These are phyloP conservation scores for Aspergillus viridinutans DNA, from an alignment of 2,329 filamentous ascomycete species.

Conservation along the genomic window DNA sequence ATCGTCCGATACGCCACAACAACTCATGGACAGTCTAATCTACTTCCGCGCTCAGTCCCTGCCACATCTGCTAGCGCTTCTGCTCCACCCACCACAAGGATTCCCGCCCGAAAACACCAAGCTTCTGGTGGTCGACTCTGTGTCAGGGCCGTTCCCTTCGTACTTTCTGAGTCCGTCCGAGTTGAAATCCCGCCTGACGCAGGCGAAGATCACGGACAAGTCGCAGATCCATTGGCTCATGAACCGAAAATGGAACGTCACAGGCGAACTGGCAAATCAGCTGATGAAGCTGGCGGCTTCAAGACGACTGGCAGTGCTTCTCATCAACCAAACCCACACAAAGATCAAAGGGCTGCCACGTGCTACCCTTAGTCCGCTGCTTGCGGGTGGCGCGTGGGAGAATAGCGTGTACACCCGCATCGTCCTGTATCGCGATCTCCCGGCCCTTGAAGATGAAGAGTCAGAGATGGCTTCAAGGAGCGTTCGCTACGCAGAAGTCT, in stretches of 20 bases:
- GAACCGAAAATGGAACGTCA: slow-evolving; percentile 53
- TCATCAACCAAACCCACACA: slow-evolving; percentile 78
- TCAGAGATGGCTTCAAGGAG: slow-evolving; percentile 37
- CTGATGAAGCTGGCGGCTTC: slow-evolving; percentile 70
- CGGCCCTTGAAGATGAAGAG: slow-evolving; percentile 35
- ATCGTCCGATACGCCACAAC: slow-evolving; percentile 14
- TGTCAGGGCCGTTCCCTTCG: slow-evolving; percentile 71
- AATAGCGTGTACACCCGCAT: slow-evolving; percentile 68
- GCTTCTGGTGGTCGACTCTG: slow-evolving; percentile 71
- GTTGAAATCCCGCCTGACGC: slow-evolving; percentile 23
- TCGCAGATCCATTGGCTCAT: slow-evolving; percentile 38
- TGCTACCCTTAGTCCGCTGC: slow-evolving; percentile 68
- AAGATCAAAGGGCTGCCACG: slow-evolving; percentile 64
- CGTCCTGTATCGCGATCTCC: slow-evolving; percentile 75
- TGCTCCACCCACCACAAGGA: slow-evolving; percentile 60
- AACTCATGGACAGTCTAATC: slow-evolving; percentile 52
- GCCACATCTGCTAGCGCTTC: slow-evolving; percentile 65
- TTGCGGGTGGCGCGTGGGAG: slow-evolving; percentile 77
- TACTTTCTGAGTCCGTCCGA: slow-evolving; percentile 63
- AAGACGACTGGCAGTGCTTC: slow-evolving; percentile 66
- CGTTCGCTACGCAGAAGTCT: slow-evolving; percentile 58
- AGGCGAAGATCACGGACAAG: slow-evolving; percentile 33
- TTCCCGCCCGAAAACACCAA: slow-evolving; percentile 62
- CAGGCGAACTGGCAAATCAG: slow-evolving; percentile 58
- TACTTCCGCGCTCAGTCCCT: slow-evolving; percentile 60